A percentile compares a stretch with the other conserved stretches of the same genome.
Conservation (phyloP, 306 rosid genomes). For the Fragaria iinumae region DNA sequence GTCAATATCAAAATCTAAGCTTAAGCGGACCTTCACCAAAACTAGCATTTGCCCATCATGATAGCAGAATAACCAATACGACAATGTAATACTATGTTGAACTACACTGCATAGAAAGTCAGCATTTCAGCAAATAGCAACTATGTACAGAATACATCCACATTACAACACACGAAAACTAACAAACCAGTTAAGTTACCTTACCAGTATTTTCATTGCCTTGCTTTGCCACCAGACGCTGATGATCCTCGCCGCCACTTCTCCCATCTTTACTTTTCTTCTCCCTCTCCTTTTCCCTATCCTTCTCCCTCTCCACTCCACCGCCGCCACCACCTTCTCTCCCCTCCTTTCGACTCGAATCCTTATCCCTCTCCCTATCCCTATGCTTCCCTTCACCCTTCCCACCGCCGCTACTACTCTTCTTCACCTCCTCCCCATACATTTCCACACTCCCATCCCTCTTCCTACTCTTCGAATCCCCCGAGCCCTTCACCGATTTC, state of each 20-base stretch:
- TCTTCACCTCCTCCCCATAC: constrained; percentile 64
- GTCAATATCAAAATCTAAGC: neutral
- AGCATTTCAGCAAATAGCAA: neutral
- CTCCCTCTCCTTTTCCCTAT: constrained; percentile 47
- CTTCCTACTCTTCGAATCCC: constrained; percentile 75
- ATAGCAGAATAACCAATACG: neutral
- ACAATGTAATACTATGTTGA: neutral
- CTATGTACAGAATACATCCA: neutral
- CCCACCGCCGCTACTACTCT: constrained; percentile 46
- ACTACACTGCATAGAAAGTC: constrained; percentile 1
- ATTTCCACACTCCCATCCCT: constrained; percentile 67
- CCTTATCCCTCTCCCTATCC: constrained; percentile 65
- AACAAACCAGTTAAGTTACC: constrained; percentile 46
- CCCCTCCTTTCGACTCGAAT: constrained; percentile 70
- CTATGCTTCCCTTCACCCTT: constrained; percentile 76
- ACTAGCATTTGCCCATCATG: neutral
- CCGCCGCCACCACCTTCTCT: constrained; percentile 36
- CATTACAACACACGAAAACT: neutral
- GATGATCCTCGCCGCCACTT: constrained; percentile 56
- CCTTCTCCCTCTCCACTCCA: constrained; percentile 60
- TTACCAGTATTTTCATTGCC: constrained; percentile 76
- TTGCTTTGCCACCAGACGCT: constrained; percentile 43
- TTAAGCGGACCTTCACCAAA: neutral
- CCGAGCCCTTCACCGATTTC: constrained; percentile 53
- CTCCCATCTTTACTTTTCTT: constrained; percentile 58